Evolutionary conservation across 176 grass and related monocot genomes (phyloP).

Genomic region (Triticum dicoccoides): DNA sequence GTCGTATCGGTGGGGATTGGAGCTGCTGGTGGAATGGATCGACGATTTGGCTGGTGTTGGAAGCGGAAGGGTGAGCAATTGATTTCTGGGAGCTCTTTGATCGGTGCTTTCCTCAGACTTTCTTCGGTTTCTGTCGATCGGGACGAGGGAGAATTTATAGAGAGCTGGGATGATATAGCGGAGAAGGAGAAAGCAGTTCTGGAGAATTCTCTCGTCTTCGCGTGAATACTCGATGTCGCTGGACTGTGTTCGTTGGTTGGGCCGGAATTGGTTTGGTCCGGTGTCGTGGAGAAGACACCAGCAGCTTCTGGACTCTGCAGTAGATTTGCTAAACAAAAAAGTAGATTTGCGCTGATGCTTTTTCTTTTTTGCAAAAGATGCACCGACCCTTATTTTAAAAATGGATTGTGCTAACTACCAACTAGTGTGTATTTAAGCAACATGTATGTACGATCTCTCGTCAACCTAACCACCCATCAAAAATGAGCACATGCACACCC

Average conservation of each 20-base stretch:
- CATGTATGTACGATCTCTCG: too few species aligned
- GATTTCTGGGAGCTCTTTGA: neutral
- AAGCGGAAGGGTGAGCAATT: neutral
- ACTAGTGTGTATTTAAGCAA: too few species aligned
- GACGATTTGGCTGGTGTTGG: neutral
- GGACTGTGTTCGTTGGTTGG: neutral
- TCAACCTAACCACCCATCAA: too few species aligned
- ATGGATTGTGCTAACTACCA: too few species aligned
- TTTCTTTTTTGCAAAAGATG: too few species aligned
- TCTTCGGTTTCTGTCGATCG: neutral
- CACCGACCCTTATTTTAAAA: too few species aligned
- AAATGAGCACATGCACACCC: too few species aligned
- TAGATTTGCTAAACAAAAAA: too few species aligned
- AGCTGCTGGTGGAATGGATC: neutral
- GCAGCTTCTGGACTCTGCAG: too few species aligned
- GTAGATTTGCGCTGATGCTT: too few species aligned
- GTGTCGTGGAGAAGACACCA: too few species aligned
- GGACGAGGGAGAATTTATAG: neutral
- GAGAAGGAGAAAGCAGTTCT: slow-evolving; percentile 9
- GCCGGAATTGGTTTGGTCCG: too few species aligned
- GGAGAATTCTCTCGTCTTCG: slow-evolving; percentile 33
- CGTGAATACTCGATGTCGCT: neutral
- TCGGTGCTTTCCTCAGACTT: neutral
- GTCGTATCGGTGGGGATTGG: neutral
- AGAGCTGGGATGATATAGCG: neutral